These are phyloP conservation scores for Medicago ruthenica DNA, from an alignment of 306 rosid genomes.

Conservation along the genomic window DNA sequence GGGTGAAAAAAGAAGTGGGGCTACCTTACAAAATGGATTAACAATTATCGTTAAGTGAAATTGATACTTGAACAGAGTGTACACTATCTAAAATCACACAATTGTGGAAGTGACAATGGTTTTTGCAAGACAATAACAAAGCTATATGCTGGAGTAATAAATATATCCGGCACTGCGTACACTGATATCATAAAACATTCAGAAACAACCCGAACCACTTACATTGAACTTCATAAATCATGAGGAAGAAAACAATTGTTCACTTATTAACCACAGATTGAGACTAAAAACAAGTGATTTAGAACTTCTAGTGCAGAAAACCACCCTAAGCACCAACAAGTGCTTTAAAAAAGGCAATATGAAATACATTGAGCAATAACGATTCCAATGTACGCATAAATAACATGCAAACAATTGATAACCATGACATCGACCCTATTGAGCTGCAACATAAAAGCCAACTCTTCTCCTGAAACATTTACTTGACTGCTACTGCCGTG, in stretches of 20 bases:
- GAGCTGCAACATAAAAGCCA: slow-evolving; percentile 22
- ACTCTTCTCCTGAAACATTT: slow-evolving; percentile 24
- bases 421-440: slow-evolving; percentile 21
- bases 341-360: slow-evolving; percentile 13
- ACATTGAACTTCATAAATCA: slow-evolving; percentile 5
- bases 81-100: neutral
- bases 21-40: no score
- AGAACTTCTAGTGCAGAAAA: slow-evolving; percentile 26
- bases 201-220: slow-evolving; percentile 17
- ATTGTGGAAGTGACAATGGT: neutral
- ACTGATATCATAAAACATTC: neutral
- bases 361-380: slow-evolving; percentile 37
- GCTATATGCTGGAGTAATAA: neutral
- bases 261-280: slow-evolving; percentile 14
- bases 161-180: neutral
- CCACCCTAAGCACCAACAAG: slow-evolving; percentile 16
- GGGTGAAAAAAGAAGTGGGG: no score
- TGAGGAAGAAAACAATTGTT: neutral
- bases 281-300: slow-evolving; percentile 15
- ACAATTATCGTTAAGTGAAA: neutral
- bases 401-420: slow-evolving; percentile 31
- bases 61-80: neutral
- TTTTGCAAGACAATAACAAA: neutral
- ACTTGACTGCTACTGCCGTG: slow-evolving; percentile 16
- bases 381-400: slow-evolving; percentile 24